Conservation (phyloP, 148 eudicot genomes). For the Limonium bicolor region DNA sequence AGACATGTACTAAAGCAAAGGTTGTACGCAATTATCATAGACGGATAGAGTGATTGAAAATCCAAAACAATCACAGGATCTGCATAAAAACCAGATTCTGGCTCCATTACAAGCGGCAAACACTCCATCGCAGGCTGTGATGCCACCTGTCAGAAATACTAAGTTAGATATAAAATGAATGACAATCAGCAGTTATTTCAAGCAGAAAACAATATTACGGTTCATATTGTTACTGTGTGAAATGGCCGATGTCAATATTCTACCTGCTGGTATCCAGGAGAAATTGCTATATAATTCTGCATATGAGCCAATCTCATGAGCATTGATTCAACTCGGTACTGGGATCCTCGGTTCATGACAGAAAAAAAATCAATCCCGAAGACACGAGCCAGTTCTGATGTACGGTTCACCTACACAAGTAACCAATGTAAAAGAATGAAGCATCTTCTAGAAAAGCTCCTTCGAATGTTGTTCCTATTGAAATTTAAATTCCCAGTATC, state of each 20-base stretch:
- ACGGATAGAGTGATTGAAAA: conserved; percentile 98
- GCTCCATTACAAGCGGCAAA: conserved; percentile 98
- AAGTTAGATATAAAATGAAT: conserved; percentile 3
- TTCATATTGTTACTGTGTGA: no score
- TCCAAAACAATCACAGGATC: conserved; percentile 98
- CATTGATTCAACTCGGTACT: conserved; percentile 98
- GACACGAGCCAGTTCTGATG: conserved; percentile 96
- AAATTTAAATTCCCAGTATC: no score
- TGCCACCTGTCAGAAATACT: conserved; percentile 51
- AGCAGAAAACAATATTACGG: no score
- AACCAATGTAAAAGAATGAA: no score
- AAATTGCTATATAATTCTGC: conserved; percentile 84
- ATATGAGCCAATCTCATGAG: conserved; percentile 74
- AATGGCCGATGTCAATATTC: conserved; percentile 3
- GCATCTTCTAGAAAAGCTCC: no score
- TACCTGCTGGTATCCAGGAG: conserved; percentile 81
- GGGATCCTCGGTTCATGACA: conserved; percentile 96
- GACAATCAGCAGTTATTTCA: background rate
- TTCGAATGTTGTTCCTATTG: no score
- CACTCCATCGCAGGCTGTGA: conserved; percentile 99
- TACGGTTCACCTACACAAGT: conserved; percentile 56
- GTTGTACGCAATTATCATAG: conserved; percentile 96
- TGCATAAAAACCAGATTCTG: conserved; percentile 92
- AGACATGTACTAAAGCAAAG: conserved; percentile 95
- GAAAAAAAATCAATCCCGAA: conserved; percentile 97